Evolutionary conservation across 2,329 filamentous ascomycete genomes (phyloP), one percentile per base, ranked within the genome.

Genomic region (Aspergillus clavatus): DNA sequence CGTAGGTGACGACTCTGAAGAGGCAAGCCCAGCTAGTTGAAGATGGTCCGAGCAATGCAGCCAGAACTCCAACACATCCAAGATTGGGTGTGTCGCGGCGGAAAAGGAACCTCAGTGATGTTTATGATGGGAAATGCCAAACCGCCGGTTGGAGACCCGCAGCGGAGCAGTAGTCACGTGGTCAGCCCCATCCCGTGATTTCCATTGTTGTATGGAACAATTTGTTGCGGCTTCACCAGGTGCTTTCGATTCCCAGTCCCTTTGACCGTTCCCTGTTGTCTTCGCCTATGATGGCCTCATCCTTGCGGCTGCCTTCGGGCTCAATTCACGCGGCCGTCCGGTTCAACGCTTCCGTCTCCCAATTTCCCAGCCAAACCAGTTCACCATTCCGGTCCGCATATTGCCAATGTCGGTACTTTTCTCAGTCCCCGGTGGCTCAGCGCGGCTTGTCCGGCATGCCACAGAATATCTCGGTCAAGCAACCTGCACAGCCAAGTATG

Each of bases 401-500:
- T 38, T 58, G 46, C 40, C 61, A 61, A 56, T 61, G 51, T 48
- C 66, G 68, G 40, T 41, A 52, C 42, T 70, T 72, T 45, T 70
- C 67, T 10, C 58, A 63, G 29, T 51, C 60, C 8, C 42, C 6
- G 31, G 14, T 35, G 18, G n/a, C 55, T 40, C 58, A 57, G 35
- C 59, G 53, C 37, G 40, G 45, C 11, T 42, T 44, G 33, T 49
- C 48, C 39, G 51, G 50, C 3, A 40, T 57, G 18, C 48, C 52
- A 1, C 49, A 59, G 41, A 53, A 48, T 6, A 42, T 66, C 23
- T 43, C 51, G 12, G 51, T 60, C 36, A 66, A 58, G 46, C 50
- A 58, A 21, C 61, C 61, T 4, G 49, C 64, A 5, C 62, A 70
- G 47, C 68, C 67, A 23, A 71, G 70, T 42, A 66, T 72, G 57